phyloP scores from a whole-genome alignment of 164 flowering plant genomes.

The Aristolochia californica region DNA sequence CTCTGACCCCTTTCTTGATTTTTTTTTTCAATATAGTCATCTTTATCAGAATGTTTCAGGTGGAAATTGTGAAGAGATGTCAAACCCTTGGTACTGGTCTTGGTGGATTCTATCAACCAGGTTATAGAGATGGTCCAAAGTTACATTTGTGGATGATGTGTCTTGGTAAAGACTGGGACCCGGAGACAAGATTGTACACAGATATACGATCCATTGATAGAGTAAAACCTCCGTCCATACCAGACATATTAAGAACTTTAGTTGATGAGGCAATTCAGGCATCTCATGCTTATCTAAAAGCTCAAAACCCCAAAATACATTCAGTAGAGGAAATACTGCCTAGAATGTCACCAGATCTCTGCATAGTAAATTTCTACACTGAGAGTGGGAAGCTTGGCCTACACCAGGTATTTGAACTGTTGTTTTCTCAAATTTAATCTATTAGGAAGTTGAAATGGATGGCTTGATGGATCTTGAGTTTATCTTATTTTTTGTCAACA shows the following conservation, averaged over 20 bases:
- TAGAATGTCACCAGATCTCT: slow-evolving; percentile 51
- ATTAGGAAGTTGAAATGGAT: too few species aligned
- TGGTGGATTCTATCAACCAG: slow-evolving; percentile 85
- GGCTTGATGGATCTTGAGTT: not conserved
- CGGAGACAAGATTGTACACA: slow-evolving; percentile 40
- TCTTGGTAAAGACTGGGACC: slow-evolving; percentile 84
- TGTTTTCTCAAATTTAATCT: not conserved
- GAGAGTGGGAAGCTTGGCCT: slow-evolving; percentile 64
- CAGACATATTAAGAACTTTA: slow-evolving; percentile 30
- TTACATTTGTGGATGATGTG: slow-evolving; percentile 77
- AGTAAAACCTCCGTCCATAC: slow-evolving; percentile 48
- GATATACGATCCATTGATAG: slow-evolving; percentile 32
- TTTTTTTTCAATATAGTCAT: not conserved
- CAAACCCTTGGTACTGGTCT: slow-evolving; percentile 50
- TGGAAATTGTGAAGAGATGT: slow-evolving; percentile 43
- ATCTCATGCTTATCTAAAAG: slow-evolving; percentile 26
- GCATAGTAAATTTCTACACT: slow-evolving; percentile 72
- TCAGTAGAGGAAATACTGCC: slow-evolving; percentile 36
- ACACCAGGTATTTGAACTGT: slow-evolving; percentile 53
- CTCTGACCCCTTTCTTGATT: too few species aligned
- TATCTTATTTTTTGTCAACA: not conserved
- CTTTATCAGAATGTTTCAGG: slow-evolving; percentile 18
- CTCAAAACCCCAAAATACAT: slow-evolving; percentile 4
- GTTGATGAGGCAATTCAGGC: slow-evolving; percentile 42
- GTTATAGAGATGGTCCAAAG: slow-evolving; percentile 47